Conservation (phyloP, 2,329 filamentous ascomycete species). For the Aspergillus caelatus region DNA sequence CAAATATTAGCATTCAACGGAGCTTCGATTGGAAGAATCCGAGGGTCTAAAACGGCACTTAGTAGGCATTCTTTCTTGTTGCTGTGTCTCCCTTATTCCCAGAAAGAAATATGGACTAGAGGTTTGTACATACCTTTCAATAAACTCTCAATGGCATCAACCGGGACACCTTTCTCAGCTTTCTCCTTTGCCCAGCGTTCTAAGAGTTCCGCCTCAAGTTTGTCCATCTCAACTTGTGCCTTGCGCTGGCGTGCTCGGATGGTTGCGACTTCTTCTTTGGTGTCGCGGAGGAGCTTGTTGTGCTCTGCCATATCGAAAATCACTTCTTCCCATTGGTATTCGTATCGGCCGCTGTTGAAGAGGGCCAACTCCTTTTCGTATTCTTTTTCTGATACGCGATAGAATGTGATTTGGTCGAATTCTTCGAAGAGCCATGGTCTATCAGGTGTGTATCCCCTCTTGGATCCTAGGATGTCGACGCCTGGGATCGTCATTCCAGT, state of each 20-base stretch:
- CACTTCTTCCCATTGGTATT: conserved; percentile 53
- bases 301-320: conserved; percentile 61
- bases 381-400: conserved; percentile 56
- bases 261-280: conserved; percentile 50
- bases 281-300: conserved; percentile 52
- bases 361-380: conserved; percentile 52
- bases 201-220: conserved; percentile 39
- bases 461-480: conserved; percentile 57
- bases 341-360: conserved; percentile 55
- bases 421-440: conserved; percentile 60
- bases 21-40: conserved; percentile 43
- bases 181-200: conserved; percentile 45
- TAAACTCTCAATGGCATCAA: conserved; percentile 53
- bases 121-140: conserved; percentile 43
- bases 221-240: conserved; percentile 51
- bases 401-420: conserved; percentile 60
- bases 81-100: neutral
- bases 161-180: conserved; percentile 53
- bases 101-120: neutral
- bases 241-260: conserved; percentile 51
- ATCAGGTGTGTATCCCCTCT: conserved; percentile 50
- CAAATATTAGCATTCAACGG: conserved; percentile 57
- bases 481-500: conserved; percentile 56
- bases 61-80: neutral
- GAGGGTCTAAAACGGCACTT: conserved; percentile 32